phyloP scores from a whole-genome alignment of 2,329 filamentous ascomycete species.

The Annulohypoxylon truncatum region DNA sequence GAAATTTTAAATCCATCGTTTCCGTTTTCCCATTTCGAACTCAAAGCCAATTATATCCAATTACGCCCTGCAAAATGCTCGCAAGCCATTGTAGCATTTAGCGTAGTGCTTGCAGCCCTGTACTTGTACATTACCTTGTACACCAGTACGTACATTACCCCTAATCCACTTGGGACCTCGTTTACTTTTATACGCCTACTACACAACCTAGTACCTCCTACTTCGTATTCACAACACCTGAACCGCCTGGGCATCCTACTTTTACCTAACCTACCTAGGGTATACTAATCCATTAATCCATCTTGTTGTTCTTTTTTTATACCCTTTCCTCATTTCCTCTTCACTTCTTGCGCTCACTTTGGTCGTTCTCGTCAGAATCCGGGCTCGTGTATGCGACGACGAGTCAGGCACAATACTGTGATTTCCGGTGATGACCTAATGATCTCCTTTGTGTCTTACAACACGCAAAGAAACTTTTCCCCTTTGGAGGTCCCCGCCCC shows the following conservation, averaged over 20 bases:
- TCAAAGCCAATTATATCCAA: slow-evolving; percentile 2
- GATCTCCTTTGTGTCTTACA: slow-evolving; percentile 40
- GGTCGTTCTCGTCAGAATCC: slow-evolving; percentile 14
- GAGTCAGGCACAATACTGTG: slow-evolving; percentile 24
- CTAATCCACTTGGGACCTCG: slow-evolving; percentile 19
- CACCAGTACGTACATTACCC: slow-evolving; percentile 11
- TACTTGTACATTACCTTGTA: slow-evolving; percentile 8
- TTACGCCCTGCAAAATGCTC: slow-evolving; percentile 21
- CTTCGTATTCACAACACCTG: slow-evolving; percentile 30
- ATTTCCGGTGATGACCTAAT: slow-evolving; percentile 43
- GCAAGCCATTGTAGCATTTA: background rate
- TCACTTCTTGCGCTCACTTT: slow-evolving; percentile 33
- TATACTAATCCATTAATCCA: slow-evolving; percentile 4
- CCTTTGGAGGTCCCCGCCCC: slow-evolving; percentile 37
- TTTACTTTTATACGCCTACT: background rate
- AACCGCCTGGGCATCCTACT: slow-evolving; percentile 1
- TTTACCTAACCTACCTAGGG: slow-evolving; percentile 10
- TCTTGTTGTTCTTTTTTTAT: slow-evolving; percentile 31
- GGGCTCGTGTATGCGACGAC: slow-evolving; percentile 19
- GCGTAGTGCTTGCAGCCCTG: slow-evolving; percentile 8
- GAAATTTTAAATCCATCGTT: slow-evolving; percentile 31
- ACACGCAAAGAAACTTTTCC: slow-evolving; percentile 34
- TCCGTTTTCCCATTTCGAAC: slow-evolving; percentile 29
- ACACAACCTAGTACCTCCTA: background rate
- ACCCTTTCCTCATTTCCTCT: slow-evolving; percentile 13